Evolutionary conservation across 371 early-diverging fungal genomes (phyloP), one percentile per base, ranked within the genome.

Genomic region (Mortierella polycephala): DNA sequence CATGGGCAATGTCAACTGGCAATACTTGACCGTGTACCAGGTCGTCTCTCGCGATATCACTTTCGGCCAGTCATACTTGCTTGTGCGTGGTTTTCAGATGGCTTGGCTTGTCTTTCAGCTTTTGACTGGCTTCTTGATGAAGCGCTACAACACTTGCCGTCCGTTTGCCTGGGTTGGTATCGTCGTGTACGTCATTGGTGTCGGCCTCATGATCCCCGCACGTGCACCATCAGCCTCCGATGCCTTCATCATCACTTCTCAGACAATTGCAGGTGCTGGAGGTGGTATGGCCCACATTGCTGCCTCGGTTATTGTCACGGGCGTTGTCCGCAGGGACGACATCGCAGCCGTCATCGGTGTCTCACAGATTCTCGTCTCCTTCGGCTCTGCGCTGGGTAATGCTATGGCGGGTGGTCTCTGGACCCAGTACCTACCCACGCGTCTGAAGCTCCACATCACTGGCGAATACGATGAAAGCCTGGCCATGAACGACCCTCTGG

Each of bases 181-280:
- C 45, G 55, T 73, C 13, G 50, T 83, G 23, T 66, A 73, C 66
- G 71, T 82, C 5, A 42, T 82, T 12, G 84, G 85, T 64, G 67
- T 82, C 49, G 86, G 85, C n/a, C 51, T 85, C 8, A 85, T 86
- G 86, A 85, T 86, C 51, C 83, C 77, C 12, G 74, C 86, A 44
- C 83, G 86, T 40, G 58, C 61, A 52, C 82, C 85, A 1, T 53
- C 60, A 2, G 74, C 84, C 4, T 71, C 80, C 7, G 75, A 80
- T 69, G 83, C 67, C 21, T 80, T 82, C 63, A 75, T 86, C 20
- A 82, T 84, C 23, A 73, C 82, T 44, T 81, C 82, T 4, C 85
- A 86, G 60, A 58, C 82, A 20, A 59, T 86, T 58, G 80, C 79
- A 60, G 86, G 86, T 62, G 68, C 74, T 53, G 85, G 81, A 0